Conservation (phyloP, 345 rosid genomes). For the Lumnitzera racemosa region DNA sequence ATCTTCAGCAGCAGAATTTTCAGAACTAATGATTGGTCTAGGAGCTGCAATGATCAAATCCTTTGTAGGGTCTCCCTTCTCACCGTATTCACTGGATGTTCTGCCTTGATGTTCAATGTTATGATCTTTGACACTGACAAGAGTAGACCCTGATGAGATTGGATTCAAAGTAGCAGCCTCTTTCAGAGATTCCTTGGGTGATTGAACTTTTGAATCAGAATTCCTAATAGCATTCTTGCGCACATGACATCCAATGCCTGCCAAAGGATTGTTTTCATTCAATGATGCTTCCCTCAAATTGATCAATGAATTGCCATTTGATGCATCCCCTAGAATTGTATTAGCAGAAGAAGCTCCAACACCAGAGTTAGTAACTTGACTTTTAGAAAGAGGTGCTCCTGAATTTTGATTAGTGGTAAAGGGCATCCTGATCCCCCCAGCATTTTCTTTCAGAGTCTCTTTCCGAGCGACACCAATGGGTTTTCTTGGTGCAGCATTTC, state of each 20-base stretch:
- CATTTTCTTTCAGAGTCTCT: slow-evolving; percentile 36
- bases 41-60: slow-evolving; percentile 7
- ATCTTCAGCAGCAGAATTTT: slow-evolving; percentile 9
- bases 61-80: slow-evolving; percentile 13
- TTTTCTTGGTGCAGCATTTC: slow-evolving; percentile 36
- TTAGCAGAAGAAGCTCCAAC: slow-evolving; percentile 18
- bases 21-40: slow-evolving; percentile 1
- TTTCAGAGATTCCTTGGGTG: background rate
- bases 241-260: slow-evolving; percentile 14
- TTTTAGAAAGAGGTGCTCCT: slow-evolving; percentile 23
- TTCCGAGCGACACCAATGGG: slow-evolving; percentile 26
- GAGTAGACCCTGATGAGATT: slow-evolving; percentile 4
- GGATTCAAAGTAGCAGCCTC: slow-evolving; percentile 5
- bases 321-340: slow-evolving; percentile 18
- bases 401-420: slow-evolving; percentile 25
- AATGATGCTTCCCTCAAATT: slow-evolving; percentile 20
- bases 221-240: slow-evolving; percentile 13
- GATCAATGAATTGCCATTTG: slow-evolving; percentile 11
- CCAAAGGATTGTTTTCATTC: slow-evolving; percentile 13
- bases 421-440: slow-evolving; percentile 21
- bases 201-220: slow-evolving; percentile 2
- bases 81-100: background rate
- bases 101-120: too few species aligned
- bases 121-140: too few species aligned
- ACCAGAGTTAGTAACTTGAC: slow-evolving; percentile 18